Percentiles rank a stretch among this genome's conserved stretches.
These are phyloP conservation scores for Hypoxylon lienhwacheense DNA, from an alignment of 495 filamentous ascomycete species.

Conservation along the genomic window DNA sequence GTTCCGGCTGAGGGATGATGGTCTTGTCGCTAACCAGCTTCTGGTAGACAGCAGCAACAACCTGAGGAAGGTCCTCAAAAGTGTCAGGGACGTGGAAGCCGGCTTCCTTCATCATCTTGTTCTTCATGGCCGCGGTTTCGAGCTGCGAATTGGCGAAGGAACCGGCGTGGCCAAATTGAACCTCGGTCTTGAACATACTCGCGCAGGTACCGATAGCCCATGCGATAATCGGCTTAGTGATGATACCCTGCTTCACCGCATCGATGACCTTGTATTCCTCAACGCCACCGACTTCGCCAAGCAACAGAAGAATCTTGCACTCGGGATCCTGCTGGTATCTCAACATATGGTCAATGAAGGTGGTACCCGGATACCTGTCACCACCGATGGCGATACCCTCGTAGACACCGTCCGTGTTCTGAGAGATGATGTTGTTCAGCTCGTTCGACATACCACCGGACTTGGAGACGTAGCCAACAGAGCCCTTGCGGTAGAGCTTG, in stretches of 20 bases:
- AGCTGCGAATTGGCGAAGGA: slow-evolving; percentile 98
- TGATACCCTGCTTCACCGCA: slow-evolving; percentile 87
- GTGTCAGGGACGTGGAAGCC: slow-evolving; percentile 94
- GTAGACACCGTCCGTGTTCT: slow-evolving; percentile 95
- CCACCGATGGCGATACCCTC: slow-evolving; percentile 99
- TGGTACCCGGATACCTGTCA: slow-evolving; percentile 97
- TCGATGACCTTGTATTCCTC: slow-evolving; percentile 99
- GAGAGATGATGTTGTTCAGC: slow-evolving; percentile 97
- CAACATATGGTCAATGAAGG: slow-evolving; percentile 97
- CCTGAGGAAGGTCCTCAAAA: slow-evolving; percentile 88
- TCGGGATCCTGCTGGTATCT: slow-evolving; percentile 93
- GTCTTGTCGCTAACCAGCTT: slow-evolving; percentile 78
- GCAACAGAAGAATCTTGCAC: slow-evolving; percentile 93
- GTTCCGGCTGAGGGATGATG: slow-evolving; percentile 84
- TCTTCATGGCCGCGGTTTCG: slow-evolving; percentile 95
- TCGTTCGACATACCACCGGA: slow-evolving; percentile 99
- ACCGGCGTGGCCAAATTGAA: slow-evolving; percentile 98
- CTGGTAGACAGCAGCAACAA: slow-evolving; percentile 79
- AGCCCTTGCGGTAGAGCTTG: slow-evolving; percentile 99
- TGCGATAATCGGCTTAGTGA: slow-evolving; percentile 97
- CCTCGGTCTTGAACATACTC: slow-evolving; percentile 99
- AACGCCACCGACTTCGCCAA: slow-evolving; percentile 98
- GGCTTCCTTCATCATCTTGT: slow-evolving; percentile 91
- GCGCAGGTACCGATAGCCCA: slow-evolving; percentile 99
- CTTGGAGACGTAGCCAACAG: slow-evolving; percentile 99